Evolutionary conservation across 139 green algal genomes (phyloP), one percentile per base, ranked within the genome.

Genomic region (Chlorella sp.): DNA sequence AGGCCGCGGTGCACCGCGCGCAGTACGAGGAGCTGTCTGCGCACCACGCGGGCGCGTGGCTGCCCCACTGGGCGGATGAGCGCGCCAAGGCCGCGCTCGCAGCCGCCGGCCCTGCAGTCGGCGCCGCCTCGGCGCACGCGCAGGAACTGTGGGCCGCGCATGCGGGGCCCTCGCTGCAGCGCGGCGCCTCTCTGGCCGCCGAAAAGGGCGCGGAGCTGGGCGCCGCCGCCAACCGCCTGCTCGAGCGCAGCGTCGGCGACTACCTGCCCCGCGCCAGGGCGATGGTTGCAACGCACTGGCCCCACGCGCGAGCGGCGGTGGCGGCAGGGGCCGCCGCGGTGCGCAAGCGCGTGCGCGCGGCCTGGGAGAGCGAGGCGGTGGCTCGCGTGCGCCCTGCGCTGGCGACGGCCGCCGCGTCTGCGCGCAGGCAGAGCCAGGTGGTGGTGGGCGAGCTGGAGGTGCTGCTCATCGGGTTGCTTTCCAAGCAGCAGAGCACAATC

Each of bases 391-490:
- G 68, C 12, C 68, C 68, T 5, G 40, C 68, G 8, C 51, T 75
- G 69, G 55, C 51, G 51, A 40, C 42, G 38, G 58, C 29, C 38
- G n/a, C 0, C 25, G 38, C n/a, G 69, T 23, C n/a, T 25, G 38
- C 38, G 12, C 45, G 25, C 19, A 35, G 53, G 51, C 27, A 15
- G 15, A n/a, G 6, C 6, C 60, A 48, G 51, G 69, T 75, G 69
- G n/a, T n/a, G n/a, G 38, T 43, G 69, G 27, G 4, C 7, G 69
- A 75, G 53, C 53, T 75, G 38, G 69, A 75, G 50, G 36, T 41
- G n/a, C n/a, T 75, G 53, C 69, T 75, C 2, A 75, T 75, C 53
- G 53, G 56, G 69, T 75, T 78, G 33, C 60, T 78, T 21, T 35
- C 35, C 59, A 78, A 78, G 72, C 50, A 63, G 35, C 53, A 68